phyloP scores from a whole-genome alignment of 768 basidiomycete species.

The Boletus subparvulus region DNA sequence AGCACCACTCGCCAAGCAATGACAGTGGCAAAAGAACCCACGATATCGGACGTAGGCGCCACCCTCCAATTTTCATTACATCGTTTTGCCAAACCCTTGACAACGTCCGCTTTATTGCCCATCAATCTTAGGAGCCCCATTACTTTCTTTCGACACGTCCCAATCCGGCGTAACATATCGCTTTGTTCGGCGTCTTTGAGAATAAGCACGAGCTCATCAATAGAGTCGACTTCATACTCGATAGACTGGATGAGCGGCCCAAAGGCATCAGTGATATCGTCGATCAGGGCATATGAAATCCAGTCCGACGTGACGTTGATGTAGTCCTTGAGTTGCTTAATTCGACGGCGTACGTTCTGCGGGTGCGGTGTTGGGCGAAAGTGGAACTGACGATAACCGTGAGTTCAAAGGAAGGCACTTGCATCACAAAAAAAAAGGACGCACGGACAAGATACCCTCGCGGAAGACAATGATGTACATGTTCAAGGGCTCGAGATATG shows the following conservation, averaged over 20 bases:
- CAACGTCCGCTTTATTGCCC: slow-evolving; percentile 99
- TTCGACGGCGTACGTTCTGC: slow-evolving; percentile 95
- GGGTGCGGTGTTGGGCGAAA: slow-evolving; percentile 97
- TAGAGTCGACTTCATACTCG: slow-evolving; percentile 99
- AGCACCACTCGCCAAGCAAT: background rate
- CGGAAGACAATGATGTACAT: slow-evolving; percentile 99
- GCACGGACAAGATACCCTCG: slow-evolving; percentile 90
- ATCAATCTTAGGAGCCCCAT: slow-evolving; percentile 96
- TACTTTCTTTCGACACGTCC: slow-evolving; percentile 98
- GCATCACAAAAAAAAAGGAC: slow-evolving; percentile 28
- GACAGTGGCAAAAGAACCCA: slow-evolving; percentile 35
- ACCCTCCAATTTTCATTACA: slow-evolving; percentile 99
- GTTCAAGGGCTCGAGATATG: slow-evolving; percentile 95
- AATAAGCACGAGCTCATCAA: slow-evolving; percentile 96
- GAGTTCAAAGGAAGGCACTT: background rate
- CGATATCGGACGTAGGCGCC: slow-evolving; percentile 96
- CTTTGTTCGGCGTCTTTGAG: slow-evolving; percentile 74
- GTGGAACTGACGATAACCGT: slow-evolving; percentile 68
- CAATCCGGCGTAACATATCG: slow-evolving; percentile 96
- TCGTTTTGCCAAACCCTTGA: slow-evolving; percentile 96
- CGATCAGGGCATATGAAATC: slow-evolving; percentile 99
- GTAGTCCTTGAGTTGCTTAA: slow-evolving; percentile 99
- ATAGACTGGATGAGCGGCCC: slow-evolving; percentile 98
- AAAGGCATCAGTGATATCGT: slow-evolving; percentile 99
- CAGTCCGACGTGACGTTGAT: slow-evolving; percentile 98